A percentile compares a stretch with the other conserved stretches of the same genome.
Conservation (phyloP, 2,329 filamentous ascomycete genomes). For the Fusarium xylarioides region DNA sequence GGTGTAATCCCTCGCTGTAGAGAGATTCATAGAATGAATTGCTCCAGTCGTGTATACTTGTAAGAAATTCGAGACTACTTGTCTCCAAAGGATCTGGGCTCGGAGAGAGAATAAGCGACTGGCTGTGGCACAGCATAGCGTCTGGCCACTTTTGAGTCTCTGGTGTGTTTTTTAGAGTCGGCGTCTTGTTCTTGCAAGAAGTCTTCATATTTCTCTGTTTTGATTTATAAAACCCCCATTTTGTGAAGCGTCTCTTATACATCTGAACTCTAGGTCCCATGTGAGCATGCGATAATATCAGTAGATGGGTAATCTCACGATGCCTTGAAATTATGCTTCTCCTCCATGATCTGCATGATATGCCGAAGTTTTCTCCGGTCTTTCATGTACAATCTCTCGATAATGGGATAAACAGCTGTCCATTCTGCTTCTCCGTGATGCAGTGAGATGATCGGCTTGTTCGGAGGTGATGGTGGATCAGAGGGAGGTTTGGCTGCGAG, state of each 20-base stretch:
- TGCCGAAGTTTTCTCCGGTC: conserved; percentile 15
- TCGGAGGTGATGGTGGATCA: not conserved
- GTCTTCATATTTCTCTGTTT: not conserved
- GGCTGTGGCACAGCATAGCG: not conserved
- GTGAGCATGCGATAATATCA: not conserved
- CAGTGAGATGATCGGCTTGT: not conserved
- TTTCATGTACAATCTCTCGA: conserved; percentile 7
- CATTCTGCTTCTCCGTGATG: conserved; percentile 17
- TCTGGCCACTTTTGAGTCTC: not conserved
- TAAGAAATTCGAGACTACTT: conserved; percentile 2
- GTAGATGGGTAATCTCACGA: not conserved
- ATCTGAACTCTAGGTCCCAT: not conserved
- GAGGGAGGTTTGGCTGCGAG: not conserved
- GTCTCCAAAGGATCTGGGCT: not conserved
- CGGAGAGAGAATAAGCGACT: not conserved
- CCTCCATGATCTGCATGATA: conserved; percentile 23
- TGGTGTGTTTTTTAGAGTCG: fast-evolving
- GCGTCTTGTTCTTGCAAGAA: fast-evolving
- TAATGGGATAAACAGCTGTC: not conserved
- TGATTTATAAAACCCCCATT: conserved; percentile 24
- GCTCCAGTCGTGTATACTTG: conserved; percentile 11
- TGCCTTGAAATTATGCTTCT: conserved; percentile 19
- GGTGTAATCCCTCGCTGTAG: not conserved
- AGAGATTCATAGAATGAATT: conserved; percentile 3
- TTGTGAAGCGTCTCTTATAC: conserved; percentile 25